Evolutionary conservation across 2,329 filamentous ascomycete species (phyloP).

Genomic region (Nothomitra cinnamomea): DNA sequence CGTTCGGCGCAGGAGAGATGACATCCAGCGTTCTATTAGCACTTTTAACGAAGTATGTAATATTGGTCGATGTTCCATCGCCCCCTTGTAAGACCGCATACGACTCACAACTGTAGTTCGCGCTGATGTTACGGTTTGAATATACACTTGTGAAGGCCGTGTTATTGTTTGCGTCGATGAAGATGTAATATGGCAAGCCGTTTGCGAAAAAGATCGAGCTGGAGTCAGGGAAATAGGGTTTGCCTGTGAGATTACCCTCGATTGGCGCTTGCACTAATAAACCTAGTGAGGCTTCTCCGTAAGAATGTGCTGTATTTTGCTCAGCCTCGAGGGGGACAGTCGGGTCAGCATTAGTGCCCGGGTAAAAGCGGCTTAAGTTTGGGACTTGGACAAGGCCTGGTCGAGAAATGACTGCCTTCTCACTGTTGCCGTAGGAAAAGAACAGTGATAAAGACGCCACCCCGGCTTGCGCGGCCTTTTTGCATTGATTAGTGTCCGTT

Average conservation of each 20-base stretch:
- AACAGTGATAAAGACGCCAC: neutral
- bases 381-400: neutral
- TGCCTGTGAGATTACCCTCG: neutral
- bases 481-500: neutral
- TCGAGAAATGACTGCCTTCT: neutral
- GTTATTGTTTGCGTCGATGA: neutral
- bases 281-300: neutral
- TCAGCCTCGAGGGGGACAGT: neutral
- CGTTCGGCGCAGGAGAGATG: neutral
- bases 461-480: neutral
- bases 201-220: neutral
- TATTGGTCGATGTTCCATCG: neutral
- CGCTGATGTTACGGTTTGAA: slow-evolving; percentile 4
- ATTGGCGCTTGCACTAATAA: too few species aligned
- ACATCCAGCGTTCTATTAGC: neutral
- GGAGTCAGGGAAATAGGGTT: neutral
- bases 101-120: neutral
- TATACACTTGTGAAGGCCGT: neutral
- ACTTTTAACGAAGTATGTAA: neutral
- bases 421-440: neutral
- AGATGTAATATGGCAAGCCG: neutral
- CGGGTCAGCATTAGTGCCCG: neutral
- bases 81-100: neutral
- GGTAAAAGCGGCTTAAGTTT: neutral
- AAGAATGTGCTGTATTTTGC: neutral